Evolutionary conservation across 2,329 filamentous ascomycete genomes (phyloP).

Genomic region (Capronia epimyces): DNA sequence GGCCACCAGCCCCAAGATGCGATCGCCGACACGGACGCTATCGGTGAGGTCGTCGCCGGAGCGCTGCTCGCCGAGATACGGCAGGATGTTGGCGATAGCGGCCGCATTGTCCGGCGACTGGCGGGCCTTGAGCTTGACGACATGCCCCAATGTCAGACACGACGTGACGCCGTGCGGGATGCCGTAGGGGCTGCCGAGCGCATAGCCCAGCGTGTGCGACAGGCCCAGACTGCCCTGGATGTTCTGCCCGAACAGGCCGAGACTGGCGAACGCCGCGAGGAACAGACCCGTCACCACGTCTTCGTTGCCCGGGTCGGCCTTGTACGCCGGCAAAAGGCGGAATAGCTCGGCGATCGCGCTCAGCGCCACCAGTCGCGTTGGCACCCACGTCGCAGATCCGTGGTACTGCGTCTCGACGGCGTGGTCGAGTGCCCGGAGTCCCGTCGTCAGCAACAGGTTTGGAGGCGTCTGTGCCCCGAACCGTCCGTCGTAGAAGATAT

Average conservation of each 20-base stretch:
- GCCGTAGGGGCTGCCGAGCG: constrained; percentile 50
- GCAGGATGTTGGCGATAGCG: constrained; percentile 28
- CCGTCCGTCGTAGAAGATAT: constrained; percentile 44
- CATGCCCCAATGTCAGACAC: constrained; percentile 51
- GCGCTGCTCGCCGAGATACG: constrained; percentile 23
- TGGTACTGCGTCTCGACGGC: constrained; percentile 53
- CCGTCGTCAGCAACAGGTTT: constrained; percentile 48
- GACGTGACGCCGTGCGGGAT: constrained; percentile 55
- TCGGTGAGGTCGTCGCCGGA: constrained; percentile 27
- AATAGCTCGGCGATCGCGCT: constrained; percentile 46
- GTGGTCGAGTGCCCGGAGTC: constrained; percentile 51
- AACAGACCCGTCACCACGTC: constrained; percentile 49
- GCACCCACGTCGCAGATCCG: constrained; percentile 48
- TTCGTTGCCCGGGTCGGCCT: constrained; percentile 36
- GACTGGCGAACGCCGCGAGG: constrained; percentile 48
- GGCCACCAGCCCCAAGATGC: constrained; percentile 26
- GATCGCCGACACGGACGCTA: constrained; percentile 24
- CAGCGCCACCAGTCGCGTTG: constrained; percentile 43
- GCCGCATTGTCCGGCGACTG: constrained; percentile 40
- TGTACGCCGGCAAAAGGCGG: constrained; percentile 45
- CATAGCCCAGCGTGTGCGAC: constrained; percentile 46
- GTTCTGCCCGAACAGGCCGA: constrained; percentile 49
- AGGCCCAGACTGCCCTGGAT: constrained; percentile 49
- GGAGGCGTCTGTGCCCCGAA: constrained; percentile 50
- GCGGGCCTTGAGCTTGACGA: constrained; percentile 49